Conservation (phyloP, 306 rosid genomes). For the Glycyrrhiza uralensis region DNA sequence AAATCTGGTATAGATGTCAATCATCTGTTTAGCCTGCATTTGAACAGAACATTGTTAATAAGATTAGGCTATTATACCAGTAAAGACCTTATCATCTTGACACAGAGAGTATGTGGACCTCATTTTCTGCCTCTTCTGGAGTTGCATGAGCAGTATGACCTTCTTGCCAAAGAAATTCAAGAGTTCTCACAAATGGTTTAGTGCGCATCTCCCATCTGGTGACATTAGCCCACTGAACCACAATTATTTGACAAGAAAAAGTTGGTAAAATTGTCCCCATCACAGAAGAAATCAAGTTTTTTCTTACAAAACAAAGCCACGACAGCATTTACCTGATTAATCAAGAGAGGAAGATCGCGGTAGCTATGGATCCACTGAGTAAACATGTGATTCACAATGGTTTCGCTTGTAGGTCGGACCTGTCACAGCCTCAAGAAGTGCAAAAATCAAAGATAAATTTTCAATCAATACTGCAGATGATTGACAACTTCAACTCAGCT, state of each 20-base stretch:
- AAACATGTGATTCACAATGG: conserved; percentile 96
- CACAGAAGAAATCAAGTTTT: not conserved
- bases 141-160: conserved; percentile 97
- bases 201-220: conserved; percentile 99
- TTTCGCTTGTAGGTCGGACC: conserved; percentile 95
- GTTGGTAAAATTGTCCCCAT: not conserved
- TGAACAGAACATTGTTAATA: conserved; percentile 29
- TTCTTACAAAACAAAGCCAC: not conserved
- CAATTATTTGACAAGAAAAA: conserved; percentile 20
- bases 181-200: conserved; percentile 92
- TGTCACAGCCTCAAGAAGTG: conserved; percentile 87
- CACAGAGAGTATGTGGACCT: conserved; percentile 47
- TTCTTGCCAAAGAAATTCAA: conserved; percentile 98
- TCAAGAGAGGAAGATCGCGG: conserved; percentile 92
- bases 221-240: conserved; percentile 87
- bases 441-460: conserved; percentile 73
- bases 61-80: not conserved
- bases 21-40: conserved; percentile 95
- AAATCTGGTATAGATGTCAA: conserved; percentile 87
- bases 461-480: conserved; percentile 14
- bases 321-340: conserved; percentile 66
- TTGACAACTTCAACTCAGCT: conserved; percentile 7
- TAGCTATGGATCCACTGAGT: conserved; percentile 98
- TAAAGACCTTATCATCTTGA: not conserved
- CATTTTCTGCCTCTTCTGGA: conserved; percentile 88